These are phyloP conservation scores for Musa troglodytarum DNA, from an alignment of 176 grass and related monocot genomes.

Conservation along the genomic window DNA sequence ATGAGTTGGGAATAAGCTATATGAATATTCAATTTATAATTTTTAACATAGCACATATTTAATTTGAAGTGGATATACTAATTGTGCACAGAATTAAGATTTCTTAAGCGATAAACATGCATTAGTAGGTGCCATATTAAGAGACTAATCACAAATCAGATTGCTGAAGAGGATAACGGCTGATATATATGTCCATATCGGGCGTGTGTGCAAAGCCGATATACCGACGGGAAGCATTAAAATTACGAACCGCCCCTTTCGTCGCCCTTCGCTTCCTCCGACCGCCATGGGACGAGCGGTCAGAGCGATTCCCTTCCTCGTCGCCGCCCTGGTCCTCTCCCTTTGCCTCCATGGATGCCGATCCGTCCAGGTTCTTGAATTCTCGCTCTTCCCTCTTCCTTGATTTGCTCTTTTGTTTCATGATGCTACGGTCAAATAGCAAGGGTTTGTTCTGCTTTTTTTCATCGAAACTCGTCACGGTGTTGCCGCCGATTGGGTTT, in stretches of 20 bases:
- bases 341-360: not conserved
- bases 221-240: not conserved
- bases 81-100: too few species aligned
- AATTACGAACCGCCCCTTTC: not conserved
- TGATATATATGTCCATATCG: not conserved
- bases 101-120: too few species aligned
- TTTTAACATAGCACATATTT: too few species aligned
- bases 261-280: not conserved
- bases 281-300: conserved; percentile 5
- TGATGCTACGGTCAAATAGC: not conserved
- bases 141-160: too few species aligned
- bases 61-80: too few species aligned
- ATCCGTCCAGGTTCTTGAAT: not conserved
- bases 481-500: too few species aligned
- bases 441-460: not conserved
- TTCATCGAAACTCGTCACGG: not conserved
- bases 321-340: not conserved
- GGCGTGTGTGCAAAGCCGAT: not conserved
- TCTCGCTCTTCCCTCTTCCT: not conserved
- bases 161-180: not conserved
- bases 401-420: not conserved
- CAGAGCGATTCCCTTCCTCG: not conserved
- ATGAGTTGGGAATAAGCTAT: too few species aligned
- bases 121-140: too few species aligned
- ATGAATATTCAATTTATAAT: too few species aligned